Evolutionary conservation across 495 filamentous ascomycete genomes (phyloP), one percentile per base, ranked within the genome.

Genomic region (Annulohypoxylon maeteangense): DNA sequence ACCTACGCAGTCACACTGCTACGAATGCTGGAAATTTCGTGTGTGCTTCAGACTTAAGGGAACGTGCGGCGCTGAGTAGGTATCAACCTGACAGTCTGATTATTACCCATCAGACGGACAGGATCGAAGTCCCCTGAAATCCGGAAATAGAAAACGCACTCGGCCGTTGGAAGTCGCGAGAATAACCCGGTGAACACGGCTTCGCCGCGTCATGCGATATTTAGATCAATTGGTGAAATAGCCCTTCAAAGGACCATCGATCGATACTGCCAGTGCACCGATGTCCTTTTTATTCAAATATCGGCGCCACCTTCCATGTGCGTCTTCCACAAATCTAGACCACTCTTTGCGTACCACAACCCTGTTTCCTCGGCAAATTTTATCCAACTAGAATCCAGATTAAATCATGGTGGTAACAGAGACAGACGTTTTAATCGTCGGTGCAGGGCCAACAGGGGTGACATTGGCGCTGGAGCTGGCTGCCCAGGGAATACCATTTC

Each of bases 361-460:
- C 29, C 1, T 23, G 10, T 38, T 10, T 32, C 4, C 29, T n/a
- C 10, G 29, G 22, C 7, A 16, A 50, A 45, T 8, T 18, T 22
- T 20, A 16, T 31, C 32, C 12, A 36, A 54, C 27, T 18, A 8
- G 8, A 31, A n/a, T 25, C 12, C 38, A 62, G 20, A 65, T 25
- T 32, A 55, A 18, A 62, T 32, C 44, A 65, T 65, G 56, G 16
- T 16, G 3, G 25, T 34, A 10, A 32, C 45, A 16, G 58, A 76
- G 18, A 68, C 53, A 12, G 72, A 77, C 16, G 75, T 76, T n/a
- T 42, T 78, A 8, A 72, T 78, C 10, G 74, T 78, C 3, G 75
- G 75, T n/a, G 75, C 67, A 34, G 75, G 75, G 0, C 75, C 75
- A 34, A 74, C 75, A 11, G 75, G 75, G 16, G 62, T 75, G 1